phyloP scores from a whole-genome alignment of 805 yeast genomes.

The Ogataea wickerhamii region DNA sequence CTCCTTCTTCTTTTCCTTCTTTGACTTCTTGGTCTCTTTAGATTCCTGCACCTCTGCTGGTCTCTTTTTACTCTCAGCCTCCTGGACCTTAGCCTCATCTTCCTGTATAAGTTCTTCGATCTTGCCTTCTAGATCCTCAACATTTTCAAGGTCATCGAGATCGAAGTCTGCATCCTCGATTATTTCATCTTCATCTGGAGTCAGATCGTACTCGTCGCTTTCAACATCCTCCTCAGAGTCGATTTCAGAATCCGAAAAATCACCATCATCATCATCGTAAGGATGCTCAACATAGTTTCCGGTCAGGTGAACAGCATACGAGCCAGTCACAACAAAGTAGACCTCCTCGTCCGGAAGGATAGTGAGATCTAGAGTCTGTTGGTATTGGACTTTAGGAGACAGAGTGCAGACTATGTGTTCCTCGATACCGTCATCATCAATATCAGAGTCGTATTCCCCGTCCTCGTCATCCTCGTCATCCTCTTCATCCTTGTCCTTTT shows the following conservation, averaged over 20 bases:
- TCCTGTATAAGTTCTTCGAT: constrained; percentile 67
- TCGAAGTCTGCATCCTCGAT: constrained; percentile 48
- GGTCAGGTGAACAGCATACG: constrained; percentile 84
- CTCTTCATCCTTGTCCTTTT: constrained; percentile 42
- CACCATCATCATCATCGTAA: constrained; percentile 64
- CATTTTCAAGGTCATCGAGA: constrained; percentile 62
- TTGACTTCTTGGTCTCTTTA: constrained; percentile 33
- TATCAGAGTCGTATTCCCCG: constrained; percentile 55
- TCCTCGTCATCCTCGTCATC: constrained; percentile 53
- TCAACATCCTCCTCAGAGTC: constrained; percentile 46
- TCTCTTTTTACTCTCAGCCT: constrained; percentile 32
- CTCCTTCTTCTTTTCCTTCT: constrained; percentile 38
- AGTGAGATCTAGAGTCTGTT: constrained; percentile 87
- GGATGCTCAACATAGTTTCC: constrained; percentile 98
- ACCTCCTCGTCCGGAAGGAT: constrained; percentile 93
- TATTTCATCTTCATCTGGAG: constrained; percentile 75
- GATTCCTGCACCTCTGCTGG: constrained; percentile 26
- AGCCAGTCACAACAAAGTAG: constrained; percentile 91
- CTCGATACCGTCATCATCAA: constrained; percentile 71
- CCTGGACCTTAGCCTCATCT: constrained; percentile 38
- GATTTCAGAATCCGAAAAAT: constrained; percentile 46
- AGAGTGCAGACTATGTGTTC: constrained; percentile 86
- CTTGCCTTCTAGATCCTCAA: constrained; percentile 66
- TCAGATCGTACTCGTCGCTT: constrained; percentile 59
- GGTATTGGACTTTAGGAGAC: constrained; percentile 78